Base-by-base conservation (phyloP, 148 eudicot genomes). In the Rhododendron mucronatum region DNA sequence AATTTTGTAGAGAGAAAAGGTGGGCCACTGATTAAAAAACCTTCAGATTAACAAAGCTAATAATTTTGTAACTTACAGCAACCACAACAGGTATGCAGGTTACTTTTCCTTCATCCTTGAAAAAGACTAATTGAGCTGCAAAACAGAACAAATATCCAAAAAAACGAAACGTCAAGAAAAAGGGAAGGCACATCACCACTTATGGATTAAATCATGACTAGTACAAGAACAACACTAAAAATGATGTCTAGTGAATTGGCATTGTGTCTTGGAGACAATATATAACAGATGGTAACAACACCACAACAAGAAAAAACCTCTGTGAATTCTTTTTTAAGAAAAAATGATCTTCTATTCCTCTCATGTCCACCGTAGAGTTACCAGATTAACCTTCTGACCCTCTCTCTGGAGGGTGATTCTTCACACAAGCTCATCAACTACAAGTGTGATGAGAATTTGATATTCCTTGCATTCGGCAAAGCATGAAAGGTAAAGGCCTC, bases 71-170 rank as follows among this genome's bases (percentile, higher is more conserved):
- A 87, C 99, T 94, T 92, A 97, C 99, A 87, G 98, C 99, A 65
- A 95, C 98, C 78, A 95, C 99, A 81, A 90, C 98, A 84, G 99
- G 99, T 47, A 97, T 93, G 84, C 88, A 86, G 20, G 90, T 93
- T 47, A 97, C 89, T 89, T 93, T 93, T 83, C 88, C 87, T 89
- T 91, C 90, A 86, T 83, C 95, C 87, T 90, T 83, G 83, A 91
- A 91, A 45, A 89, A 90, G 87, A 97, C 93, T 93, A 97, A 91
- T 93, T 97, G 99, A 81, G 99, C 99, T 97, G 94, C 91, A 93
- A 55, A 80, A 71, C 37, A 65, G 77, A 55, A 7, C n/a, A 81
- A 71, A 50, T n/a, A 85, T 69, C 35, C 83, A 33, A 53, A 86
- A 48, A 61, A 35, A 23, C 41, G 12, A 83, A 48, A n/a, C 7